Evolutionary conservation across 2,329 filamentous ascomycete species (phyloP).

Genomic region (Talaromyces albobiverticillius): DNA sequence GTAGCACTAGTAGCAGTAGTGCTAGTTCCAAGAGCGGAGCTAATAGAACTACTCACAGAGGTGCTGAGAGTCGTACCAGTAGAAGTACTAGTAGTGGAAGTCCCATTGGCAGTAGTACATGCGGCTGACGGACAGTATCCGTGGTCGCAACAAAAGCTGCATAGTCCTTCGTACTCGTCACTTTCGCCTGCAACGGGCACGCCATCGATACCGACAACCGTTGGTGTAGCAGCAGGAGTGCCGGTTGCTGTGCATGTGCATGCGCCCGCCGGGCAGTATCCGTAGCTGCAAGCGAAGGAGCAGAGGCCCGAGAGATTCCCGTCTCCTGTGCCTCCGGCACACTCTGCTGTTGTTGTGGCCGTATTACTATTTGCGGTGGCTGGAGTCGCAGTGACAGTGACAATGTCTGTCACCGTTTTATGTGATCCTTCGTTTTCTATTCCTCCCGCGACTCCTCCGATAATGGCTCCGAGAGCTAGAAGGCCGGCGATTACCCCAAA

Average conservation of each 20-base stretch:
- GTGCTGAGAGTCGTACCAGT: too few relatives aligned
- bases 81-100: too few relatives aligned
- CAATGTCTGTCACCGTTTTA: slow-evolving; percentile 2
- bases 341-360: slow-evolving; percentile 12
- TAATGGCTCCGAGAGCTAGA: slow-evolving; percentile 6
- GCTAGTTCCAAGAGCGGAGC: too few relatives aligned
- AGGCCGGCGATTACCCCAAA: background rate
- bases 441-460: slow-evolving; percentile 8
- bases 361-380: background rate
- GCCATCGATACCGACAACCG: slow-evolving; percentile 21
- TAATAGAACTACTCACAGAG: too few relatives aligned
- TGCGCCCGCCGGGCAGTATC: slow-evolving; percentile 30
- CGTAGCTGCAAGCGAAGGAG: slow-evolving; percentile 28
- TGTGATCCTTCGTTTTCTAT: background rate
- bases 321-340: slow-evolving; percentile 25
- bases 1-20: too few relatives aligned
- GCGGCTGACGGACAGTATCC: slow-evolving; percentile 44
- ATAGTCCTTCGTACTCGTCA: slow-evolving; percentile 44
- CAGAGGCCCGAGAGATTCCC: slow-evolving; percentile 30
- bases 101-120: slow-evolving; percentile 5
- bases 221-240: slow-evolving; percentile 22
- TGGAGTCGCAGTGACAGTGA: background rate
- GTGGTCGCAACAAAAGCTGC: slow-evolving; percentile 47
- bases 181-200: slow-evolving; percentile 22
- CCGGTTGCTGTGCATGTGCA: slow-evolving; percentile 29